Evolutionary conservation across 495 filamentous ascomycete genomes (phyloP).

Genomic region (Hypomontagnella submonticulosa): DNA sequence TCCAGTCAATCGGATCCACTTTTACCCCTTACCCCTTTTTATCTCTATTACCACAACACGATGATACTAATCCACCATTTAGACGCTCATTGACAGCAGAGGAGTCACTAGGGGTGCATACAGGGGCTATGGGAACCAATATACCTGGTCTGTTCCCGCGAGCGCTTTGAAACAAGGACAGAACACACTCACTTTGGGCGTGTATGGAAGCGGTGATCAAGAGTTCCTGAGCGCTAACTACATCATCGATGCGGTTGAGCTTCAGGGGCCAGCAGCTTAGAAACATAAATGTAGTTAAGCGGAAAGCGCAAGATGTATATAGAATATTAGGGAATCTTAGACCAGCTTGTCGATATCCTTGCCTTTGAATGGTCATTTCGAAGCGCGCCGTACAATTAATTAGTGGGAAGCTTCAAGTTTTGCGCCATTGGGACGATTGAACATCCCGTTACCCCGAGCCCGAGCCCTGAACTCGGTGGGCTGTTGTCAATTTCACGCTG

Average conservation of each 20-base stretch:
- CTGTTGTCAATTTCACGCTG: too few species aligned
- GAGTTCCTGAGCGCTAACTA: conserved; percentile 66
- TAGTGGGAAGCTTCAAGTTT: too few species aligned
- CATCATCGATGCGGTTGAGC: conserved; percentile 64
- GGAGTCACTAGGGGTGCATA: conserved; percentile 71
- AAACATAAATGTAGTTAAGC: too few species aligned
- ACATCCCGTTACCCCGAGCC: too few species aligned
- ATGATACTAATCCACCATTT: conserved; percentile 9
- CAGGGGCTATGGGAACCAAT: conserved; percentile 66
- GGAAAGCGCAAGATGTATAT: too few species aligned
- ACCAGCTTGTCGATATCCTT: too few species aligned
- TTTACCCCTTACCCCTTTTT: neutral
- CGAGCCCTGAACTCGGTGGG: too few species aligned
- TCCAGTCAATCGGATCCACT: neutral
- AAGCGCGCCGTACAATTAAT: too few species aligned
- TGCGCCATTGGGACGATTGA: too few species aligned
- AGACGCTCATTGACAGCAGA: conserved; percentile 63
- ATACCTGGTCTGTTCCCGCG: conserved; percentile 61
- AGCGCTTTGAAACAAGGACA: conserved; percentile 62
- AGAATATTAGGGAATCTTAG: too few species aligned
- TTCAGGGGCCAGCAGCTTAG: conserved; percentile 45
- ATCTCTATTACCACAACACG: too few species aligned
- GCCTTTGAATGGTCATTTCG: too few species aligned
- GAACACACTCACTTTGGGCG: conserved; percentile 67
- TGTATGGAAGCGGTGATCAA: conserved; percentile 63